Conservation (phyloP, 768 basidiomycete species). For the Paxillus involutus region DNA sequence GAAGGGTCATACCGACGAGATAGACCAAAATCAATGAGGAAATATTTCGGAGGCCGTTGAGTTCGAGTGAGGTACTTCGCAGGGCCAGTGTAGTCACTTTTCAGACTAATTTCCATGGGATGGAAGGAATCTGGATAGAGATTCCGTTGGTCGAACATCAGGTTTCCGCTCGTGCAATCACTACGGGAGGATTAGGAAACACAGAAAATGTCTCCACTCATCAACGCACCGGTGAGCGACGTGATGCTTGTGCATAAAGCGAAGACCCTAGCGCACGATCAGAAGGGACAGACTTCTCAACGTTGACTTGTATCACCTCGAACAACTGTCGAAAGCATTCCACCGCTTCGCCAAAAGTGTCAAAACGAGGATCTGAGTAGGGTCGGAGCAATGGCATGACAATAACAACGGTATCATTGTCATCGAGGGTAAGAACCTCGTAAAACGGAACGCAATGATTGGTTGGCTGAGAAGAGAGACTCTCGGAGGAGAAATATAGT, state of each 20-base stretch:
- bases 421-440: slow-evolving; percentile 10
- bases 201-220: background rate
- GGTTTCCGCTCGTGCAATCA: too few species aligned
- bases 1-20: slow-evolving; percentile 30
- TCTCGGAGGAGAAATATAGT: slow-evolving; percentile 14
- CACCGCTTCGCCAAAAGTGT: slow-evolving; percentile 23
- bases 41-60: slow-evolving; percentile 29
- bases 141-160: too few species aligned
- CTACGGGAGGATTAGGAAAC: too few species aligned
- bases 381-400: slow-evolving; percentile 25
- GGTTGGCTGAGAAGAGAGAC: background rate
- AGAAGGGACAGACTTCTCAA: background rate
- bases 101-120: slow-evolving; percentile 10
- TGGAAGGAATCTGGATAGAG: slow-evolving; percentile 20
- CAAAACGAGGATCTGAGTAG: slow-evolving; percentile 17
- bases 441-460: slow-evolving; percentile 30
- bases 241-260: slow-evolving; percentile 37
- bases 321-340: slow-evolving; percentile 24
- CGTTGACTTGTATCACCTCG: slow-evolving; percentile 10
- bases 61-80: slow-evolving; percentile 32
- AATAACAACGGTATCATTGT: slow-evolving; percentile 9
- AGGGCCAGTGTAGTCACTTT: slow-evolving; percentile 11
- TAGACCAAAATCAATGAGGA: slow-evolving; percentile 37
- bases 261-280: slow-evolving; percentile 25
- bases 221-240: slow-evolving; percentile 32